Conservation (phyloP, 768 basidiomycete species). For the Rhodotorula kratochvilovae region DNA sequence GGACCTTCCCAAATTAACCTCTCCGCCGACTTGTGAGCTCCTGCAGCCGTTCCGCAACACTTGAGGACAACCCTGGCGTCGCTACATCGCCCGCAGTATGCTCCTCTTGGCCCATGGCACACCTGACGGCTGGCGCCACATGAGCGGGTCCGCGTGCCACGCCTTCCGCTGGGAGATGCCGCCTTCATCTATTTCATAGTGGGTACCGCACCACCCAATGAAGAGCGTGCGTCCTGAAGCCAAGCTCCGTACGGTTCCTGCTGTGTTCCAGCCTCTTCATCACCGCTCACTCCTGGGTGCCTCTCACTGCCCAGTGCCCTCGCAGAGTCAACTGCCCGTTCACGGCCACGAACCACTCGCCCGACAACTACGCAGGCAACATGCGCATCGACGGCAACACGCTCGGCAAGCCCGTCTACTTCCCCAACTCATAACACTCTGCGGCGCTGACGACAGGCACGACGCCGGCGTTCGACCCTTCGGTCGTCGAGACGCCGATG, state of each 20-base stretch:
- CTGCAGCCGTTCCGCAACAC: too few relatives aligned
- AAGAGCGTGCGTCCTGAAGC: not conserved
- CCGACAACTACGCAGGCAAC: conserved; percentile 45
- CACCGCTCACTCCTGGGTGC: not conserved
- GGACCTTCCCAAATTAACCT: not conserved
- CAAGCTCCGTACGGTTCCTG: too few relatives aligned
- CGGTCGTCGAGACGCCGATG: conserved; percentile 40
- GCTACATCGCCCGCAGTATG: conserved; percentile 25
- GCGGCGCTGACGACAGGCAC: conserved; percentile 12
- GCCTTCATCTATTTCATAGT: conserved; percentile 46
- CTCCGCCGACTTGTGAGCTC: too few relatives aligned
- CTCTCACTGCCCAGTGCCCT: too few relatives aligned
- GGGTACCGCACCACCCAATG: conserved; percentile 37
- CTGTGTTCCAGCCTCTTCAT: too few relatives aligned
- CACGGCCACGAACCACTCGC: conserved; percentile 45
- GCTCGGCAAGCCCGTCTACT: conserved; percentile 41
- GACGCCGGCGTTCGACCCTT: conserved; percentile 19
- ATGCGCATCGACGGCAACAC: conserved; percentile 46
- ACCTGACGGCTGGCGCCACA: conserved; percentile 41
- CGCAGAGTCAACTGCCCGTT: conserved; percentile 34
- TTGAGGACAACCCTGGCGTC: too few relatives aligned
- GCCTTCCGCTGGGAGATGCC: conserved; percentile 41
- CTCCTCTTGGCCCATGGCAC: conserved; percentile 45
- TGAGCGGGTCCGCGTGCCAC: conserved; percentile 43
- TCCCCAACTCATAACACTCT: conserved; percentile 28